Base-by-base conservation (phyloP, 2,329 filamentous ascomycete species). In the Neofusicoccum laricinum region DNA sequence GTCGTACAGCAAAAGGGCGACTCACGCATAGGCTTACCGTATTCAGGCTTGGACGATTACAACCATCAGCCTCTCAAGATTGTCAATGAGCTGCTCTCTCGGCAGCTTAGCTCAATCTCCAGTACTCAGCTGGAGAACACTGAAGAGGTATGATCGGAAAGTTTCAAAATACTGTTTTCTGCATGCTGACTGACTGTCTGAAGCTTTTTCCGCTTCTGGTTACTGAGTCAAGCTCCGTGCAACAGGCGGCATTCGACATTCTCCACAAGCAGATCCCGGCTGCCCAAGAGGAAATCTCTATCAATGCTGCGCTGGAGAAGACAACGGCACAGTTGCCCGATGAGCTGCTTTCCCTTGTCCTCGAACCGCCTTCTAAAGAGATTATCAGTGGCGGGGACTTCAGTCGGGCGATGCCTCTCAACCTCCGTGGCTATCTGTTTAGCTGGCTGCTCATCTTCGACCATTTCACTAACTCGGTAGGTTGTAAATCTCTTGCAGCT, bases 391-490 rank as follows among this genome's bases (percentile, higher is more conserved):
- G 90, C 51, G 85, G 89, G 8, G 81, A 84, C 40, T 86, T 93
- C 21, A 83, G 88, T 4, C 81, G 85, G 15, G 80, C 74, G 38
- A 90, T 93, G 70, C 92, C 92, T 11, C 80, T 86, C 0, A 73
- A 85, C 0, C 81, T 97, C 53, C 87, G 92, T 61, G 87, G 89
- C 10, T 99, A 97, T 71, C 82, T 99, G 2, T 81, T 97, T 32
- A 90, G 92, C 11, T 99, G 95, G 95, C 86, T 91, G 67, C 82
- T 98, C 1, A 84, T 97, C 0, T 98, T 96, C 72, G 92, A 96
- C 69, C 89, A 94, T 49, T 96, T 94, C 72, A 81, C 83, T 17
- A 86, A 88, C 19, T 88, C 93, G 12, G 82, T 84, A 79, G 71
- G 77, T 67, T 19, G 65, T 40, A 11, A 17, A 15, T 17, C 6